Evolutionary conservation across 202 grass and related monocot species (phyloP).

Genomic region (Digitaria exilis): DNA sequence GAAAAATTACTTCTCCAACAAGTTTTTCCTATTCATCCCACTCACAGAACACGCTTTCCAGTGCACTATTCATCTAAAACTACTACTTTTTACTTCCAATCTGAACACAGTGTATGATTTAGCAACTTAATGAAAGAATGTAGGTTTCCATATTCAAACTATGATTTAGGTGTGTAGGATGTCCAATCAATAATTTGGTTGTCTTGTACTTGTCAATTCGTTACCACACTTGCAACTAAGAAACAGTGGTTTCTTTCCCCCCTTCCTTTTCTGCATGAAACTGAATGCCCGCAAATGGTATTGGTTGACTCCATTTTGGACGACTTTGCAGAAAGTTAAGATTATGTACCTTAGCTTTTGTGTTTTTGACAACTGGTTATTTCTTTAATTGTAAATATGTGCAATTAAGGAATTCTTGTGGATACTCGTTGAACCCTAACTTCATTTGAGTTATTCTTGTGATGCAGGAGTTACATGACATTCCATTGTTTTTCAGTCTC

Average conservation of each 20-base stretch:
- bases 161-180: background rate
- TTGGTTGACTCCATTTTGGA: background rate
- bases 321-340: constrained; percentile 10
- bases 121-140: constrained; percentile 24
- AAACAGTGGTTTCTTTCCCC: background rate
- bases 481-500: constrained; percentile 93
- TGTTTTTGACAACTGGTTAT: background rate
- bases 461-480: constrained; percentile 82
- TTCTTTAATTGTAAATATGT: constrained; percentile 1
- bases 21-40: no score
- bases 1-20: no score
- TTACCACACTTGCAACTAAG: constrained; percentile 18
- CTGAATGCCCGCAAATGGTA: background rate
- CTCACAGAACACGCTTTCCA: no score
- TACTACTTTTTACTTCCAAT: no score
- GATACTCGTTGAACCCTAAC: background rate
- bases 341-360: constrained; percentile 22
- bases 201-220: background rate
- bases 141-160: background rate
- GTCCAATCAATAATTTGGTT: background rate
- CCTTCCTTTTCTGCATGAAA: constrained; percentile 4
- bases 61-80: no score
- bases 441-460: constrained; percentile 32
- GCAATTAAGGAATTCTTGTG: constrained; percentile 8
- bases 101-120: no score